Base-by-base conservation (phyloP, 1,139 yeast genomes). In the Pneumocystis sp. region DNA sequence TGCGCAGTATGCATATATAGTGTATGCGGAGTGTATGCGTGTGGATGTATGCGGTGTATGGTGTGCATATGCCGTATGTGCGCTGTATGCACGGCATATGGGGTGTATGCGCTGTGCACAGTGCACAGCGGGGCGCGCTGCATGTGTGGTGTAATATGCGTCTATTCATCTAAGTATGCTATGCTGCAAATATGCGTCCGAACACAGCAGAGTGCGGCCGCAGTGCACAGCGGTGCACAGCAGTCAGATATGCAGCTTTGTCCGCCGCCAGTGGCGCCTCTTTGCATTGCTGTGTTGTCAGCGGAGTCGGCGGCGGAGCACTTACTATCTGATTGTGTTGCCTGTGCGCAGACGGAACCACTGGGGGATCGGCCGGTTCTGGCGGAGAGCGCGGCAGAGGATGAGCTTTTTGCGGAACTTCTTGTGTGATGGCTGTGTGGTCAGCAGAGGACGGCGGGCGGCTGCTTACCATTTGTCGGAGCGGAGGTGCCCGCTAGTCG, bases 201-300 rank as follows among this genome's bases (percentile, higher is more conserved):
- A n/a, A n/a, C n/a, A n/a, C n/a, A n/a, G n/a, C n/a, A n/a, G n/a
- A n/a, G n/a, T n/a, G n/a, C n/a, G n/a, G n/a, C n/a, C n/a, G n/a
- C n/a, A n/a, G n/a, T n/a, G n/a, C n/a, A n/a, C n/a, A n/a, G n/a
- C n/a, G n/a, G n/a, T n/a, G n/a, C n/a, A n/a, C n/a, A n/a, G n/a
- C n/a, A n/a, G n/a, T n/a, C n/a, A 93, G 86, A 93, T 82, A 87
- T 86, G 85, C 83, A 95, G 86, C 96, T 93, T 95, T 78, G 97
- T 93, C 87, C 98, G 89, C 88, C 97, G 93, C 99, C 99, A 95
- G 95, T 95, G 96, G 86, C 98, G 88, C 89, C 97, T 90, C 91
- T 93, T 93, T 79, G 96, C 95, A 84, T 93, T 93, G 91, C 91
- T 93, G 35, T 31, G 34, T 1, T 4, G 66, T 65, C 50, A 67